Percentiles rank a stretch among this genome's conserved stretches.
Evolutionary conservation across 768 basidiomycete species (phyloP).

Genomic region (Rhizopogon roseolus): DNA sequence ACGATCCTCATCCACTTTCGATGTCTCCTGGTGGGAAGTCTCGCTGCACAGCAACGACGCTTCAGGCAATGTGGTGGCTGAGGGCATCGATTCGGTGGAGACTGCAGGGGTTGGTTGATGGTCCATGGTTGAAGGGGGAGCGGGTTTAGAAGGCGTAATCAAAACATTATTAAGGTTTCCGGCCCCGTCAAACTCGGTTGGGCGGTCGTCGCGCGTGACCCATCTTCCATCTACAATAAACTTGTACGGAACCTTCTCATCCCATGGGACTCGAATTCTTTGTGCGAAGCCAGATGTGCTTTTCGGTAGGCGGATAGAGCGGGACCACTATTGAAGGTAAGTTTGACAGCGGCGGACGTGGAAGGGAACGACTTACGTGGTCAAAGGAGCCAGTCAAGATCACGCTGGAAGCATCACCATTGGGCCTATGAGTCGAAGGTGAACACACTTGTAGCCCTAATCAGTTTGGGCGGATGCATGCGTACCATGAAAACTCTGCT

Average conservation of each 20-base stretch:
- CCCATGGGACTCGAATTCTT: slow-evolving; percentile 53
- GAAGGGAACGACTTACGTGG: slow-evolving; percentile 41
- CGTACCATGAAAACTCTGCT: slow-evolving; percentile 49
- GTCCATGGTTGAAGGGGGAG: not conserved
- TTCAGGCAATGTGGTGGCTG: not conserved
- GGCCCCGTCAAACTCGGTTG: slow-evolving; percentile 53
- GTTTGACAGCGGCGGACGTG: slow-evolving; percentile 9
- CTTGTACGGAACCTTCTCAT: slow-evolving; percentile 64
- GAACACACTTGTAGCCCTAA: not conserved
- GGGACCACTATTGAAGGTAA: slow-evolving; percentile 47
- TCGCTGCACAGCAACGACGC: not conserved
- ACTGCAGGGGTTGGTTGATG: not conserved
- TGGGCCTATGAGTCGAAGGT: slow-evolving; percentile 44
- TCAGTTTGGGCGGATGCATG: slow-evolving; percentile 9
- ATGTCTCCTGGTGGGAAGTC: not conserved
- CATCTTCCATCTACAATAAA: slow-evolving; percentile 76
- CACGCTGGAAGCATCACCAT: slow-evolving; percentile 48
- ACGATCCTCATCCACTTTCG: not conserved
- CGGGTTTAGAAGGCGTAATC: slow-evolving; percentile 44
- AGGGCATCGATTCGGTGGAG: slow-evolving; percentile 8
- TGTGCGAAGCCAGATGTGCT: slow-evolving; percentile 52
- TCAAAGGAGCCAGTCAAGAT: slow-evolving; percentile 78
- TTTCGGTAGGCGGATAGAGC: slow-evolving; percentile 50
- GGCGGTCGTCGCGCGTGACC: slow-evolving; percentile 47
- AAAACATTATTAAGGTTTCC: slow-evolving; percentile 74